Base-by-base conservation (phyloP, 306 rosid genomes). In the Acacia acuminata region DNA sequence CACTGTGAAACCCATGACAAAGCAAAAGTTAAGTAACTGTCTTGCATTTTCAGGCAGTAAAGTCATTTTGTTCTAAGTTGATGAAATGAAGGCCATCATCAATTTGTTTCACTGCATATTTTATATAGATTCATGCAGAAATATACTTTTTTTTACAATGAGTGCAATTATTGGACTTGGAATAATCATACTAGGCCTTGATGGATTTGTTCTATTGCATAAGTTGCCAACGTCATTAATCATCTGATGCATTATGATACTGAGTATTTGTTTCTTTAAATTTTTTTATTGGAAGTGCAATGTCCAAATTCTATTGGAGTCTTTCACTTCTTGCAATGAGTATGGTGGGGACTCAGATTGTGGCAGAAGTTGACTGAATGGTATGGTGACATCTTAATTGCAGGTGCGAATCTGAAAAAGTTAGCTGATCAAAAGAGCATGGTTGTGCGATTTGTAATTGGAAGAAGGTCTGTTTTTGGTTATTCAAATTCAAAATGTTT, bases 391-490 rank as follows among this genome's bases (percentile, higher is more conserved):
- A 55, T 71, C 56, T 36, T 67, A 50, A 74, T 43, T 82, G 88
- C 85, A 92, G 94, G 92, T 66, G 77, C 86, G 27, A 74, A 84
- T 9, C 60, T 83, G 51, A 83, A 83, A 84, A 87, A 84, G 17
- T 75, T 88, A 15, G 89, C 79, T 65, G 85, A 89, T 71, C 64
- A 88, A 74, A 89, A 85, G 74, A 90, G 90, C 79, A 78, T 92
- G 77, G 75, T 88, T 75, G 87, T 89, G 83, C 88, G 84, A 22
- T 89, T 92, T 86, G 91, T 89, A 53, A 88, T 88, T 82, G 92
- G 97, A 81, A 87, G 86, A 84, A 92, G 97, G 94, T 92, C 73
- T 76, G 77, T 71, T 61, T 69, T 47, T 67, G 75, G 80, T 50
- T 78, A 74, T 76, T 84, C 82, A 53, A 58, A 79, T 76, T 67